phyloP scores from a whole-genome alignment of 2,329 filamentous ascomycete species.

The Botryotinia convoluta region DNA sequence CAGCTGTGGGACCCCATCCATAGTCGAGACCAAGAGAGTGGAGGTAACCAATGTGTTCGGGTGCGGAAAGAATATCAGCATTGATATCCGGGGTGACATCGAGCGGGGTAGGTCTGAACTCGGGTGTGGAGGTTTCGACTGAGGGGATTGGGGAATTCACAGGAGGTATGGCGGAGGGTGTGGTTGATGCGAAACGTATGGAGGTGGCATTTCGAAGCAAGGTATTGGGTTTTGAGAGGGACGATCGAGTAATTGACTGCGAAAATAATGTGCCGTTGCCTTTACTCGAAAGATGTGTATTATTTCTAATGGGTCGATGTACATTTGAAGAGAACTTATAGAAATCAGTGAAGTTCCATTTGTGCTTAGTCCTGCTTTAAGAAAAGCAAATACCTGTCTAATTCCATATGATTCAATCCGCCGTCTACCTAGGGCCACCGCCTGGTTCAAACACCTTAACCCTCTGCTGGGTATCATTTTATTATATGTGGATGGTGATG shows the following conservation, averaged over 20 bases:
- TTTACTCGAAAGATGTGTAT: slow-evolving; percentile 31
- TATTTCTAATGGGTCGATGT: slow-evolving; percentile 31
- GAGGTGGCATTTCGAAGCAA: slow-evolving; percentile 32
- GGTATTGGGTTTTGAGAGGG: slow-evolving; percentile 24
- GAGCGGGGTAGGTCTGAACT: slow-evolving; percentile 25
- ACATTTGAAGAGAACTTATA: slow-evolving; percentile 38
- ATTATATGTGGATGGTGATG: slow-evolving; percentile 25
- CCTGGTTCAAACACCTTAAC: slow-evolving; percentile 47
- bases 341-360: slow-evolving; percentile 19
- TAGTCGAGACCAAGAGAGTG: slow-evolving; percentile 81
- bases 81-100: slow-evolving; percentile 28
- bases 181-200: slow-evolving; percentile 35
- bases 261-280: slow-evolving; percentile 23
- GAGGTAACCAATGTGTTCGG: slow-evolving; percentile 76
- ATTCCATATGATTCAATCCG: slow-evolving; percentile 42
- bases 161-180: slow-evolving; percentile 23
- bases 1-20: slow-evolving; percentile 73
- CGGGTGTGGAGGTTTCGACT: slow-evolving; percentile 19
- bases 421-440: slow-evolving; percentile 40
- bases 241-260: slow-evolving; percentile 22
- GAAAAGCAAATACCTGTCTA: slow-evolving; percentile 32
- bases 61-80: slow-evolving; percentile 27
- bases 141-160: slow-evolving; percentile 15
- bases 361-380: background rate
- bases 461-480: slow-evolving; percentile 56